Evolutionary conservation across 140 eudicot genomes (phyloP).

Genomic region (Ambrosia hybrid): DNA sequence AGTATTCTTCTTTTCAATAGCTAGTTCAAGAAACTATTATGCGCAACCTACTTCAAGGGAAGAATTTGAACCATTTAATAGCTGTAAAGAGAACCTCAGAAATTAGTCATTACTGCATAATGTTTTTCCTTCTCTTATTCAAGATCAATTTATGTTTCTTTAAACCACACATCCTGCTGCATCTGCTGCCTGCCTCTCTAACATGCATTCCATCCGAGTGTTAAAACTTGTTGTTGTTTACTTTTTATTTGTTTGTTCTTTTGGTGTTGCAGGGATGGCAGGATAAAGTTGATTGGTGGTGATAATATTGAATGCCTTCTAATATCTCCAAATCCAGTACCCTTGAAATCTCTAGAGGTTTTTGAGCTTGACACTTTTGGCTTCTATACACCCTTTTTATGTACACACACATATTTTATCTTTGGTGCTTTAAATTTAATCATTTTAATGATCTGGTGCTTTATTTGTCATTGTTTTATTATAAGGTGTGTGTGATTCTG

Average conservation of each 20-base stretch:
- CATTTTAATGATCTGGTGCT: neutral
- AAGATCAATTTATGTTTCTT: neutral
- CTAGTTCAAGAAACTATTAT: slow-evolving; percentile 17
- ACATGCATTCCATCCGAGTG: slow-evolving; percentile 1
- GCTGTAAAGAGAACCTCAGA: slow-evolving; percentile 3
- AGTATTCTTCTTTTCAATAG: slow-evolving; percentile 9
- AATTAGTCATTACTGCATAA: neutral
- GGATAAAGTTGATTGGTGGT: slow-evolving; percentile 92
- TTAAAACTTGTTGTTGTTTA: neutral
- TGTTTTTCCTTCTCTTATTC: slow-evolving; percentile 8
- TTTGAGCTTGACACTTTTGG: slow-evolving; percentile 29
- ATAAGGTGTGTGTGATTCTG: slow-evolving; percentile 6
- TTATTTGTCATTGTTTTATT: slow-evolving; percentile 5
- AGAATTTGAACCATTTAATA: slow-evolving; percentile 1
- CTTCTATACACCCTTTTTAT: neutral
- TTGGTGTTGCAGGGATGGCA: slow-evolving; percentile 73
- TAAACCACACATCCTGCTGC: slow-evolving; percentile 14
- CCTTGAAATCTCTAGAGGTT: slow-evolving; percentile 87
- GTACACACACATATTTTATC: neutral
- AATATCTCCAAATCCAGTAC: slow-evolving; percentile 59
- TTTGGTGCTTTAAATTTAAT: slow-evolving; percentile 8
- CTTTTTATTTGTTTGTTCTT: slow-evolving; percentile 3
- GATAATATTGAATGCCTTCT: slow-evolving; percentile 88
- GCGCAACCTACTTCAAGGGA: slow-evolving; percentile 9
- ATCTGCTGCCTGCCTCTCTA: neutral